phyloP scores from a whole-genome alignment of 129 eudicot genomes.

The Chrysanthemum makinoi region DNA sequence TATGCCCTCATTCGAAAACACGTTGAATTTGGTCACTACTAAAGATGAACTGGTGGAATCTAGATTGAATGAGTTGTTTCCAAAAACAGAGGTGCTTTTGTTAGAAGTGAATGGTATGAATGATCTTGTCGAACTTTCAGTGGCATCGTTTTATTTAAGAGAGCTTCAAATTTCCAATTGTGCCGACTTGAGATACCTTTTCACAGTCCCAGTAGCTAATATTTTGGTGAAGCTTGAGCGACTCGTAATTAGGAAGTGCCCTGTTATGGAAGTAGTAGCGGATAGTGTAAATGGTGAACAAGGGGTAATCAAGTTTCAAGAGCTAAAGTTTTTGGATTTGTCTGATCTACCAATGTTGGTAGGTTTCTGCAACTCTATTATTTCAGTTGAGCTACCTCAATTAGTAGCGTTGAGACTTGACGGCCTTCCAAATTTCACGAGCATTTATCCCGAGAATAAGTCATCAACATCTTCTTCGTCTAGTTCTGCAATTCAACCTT shows the following conservation, averaged over 20 bases:
- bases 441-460: too few species aligned
- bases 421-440: too few species aligned
- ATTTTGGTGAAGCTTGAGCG: neutral
- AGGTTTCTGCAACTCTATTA: too few species aligned
- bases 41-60: neutral
- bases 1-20: neutral
- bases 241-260: neutral
- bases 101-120: neutral
- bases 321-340: too few species aligned
- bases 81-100: neutral
- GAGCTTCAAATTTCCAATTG: neutral
- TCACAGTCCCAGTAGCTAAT: neutral
- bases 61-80: neutral
- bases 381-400: too few species aligned
- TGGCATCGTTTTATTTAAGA: neutral
- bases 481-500: too few species aligned
- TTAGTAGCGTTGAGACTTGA: too few species aligned
- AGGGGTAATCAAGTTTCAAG: too few species aligned
- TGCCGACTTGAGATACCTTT: constrained; percentile 1
- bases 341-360: too few species aligned
- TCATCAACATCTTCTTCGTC: too few species aligned
- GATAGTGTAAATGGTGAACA: too few species aligned
- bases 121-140: neutral
- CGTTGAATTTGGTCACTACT: neutral
- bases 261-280: too few species aligned